Evolutionary conservation across 164 flowering plant genomes (phyloP).

Genomic region (Tetracentron sinense): DNA sequence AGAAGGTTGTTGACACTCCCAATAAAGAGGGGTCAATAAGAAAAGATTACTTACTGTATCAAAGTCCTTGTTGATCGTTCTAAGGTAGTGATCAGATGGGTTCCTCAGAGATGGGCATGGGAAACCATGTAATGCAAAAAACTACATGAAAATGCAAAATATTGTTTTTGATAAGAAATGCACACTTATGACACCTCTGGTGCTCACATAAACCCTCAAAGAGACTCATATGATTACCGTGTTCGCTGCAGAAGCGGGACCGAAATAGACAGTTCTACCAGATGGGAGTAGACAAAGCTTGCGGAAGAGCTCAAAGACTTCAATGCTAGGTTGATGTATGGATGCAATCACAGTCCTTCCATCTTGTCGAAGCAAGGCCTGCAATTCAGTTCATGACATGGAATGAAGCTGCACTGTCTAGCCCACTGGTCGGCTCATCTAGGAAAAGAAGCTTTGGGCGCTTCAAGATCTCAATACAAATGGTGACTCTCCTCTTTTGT

Average conservation of each 20-base stretch:
- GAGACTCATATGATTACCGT: conserved; percentile 27
- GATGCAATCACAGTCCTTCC: conserved; percentile 53
- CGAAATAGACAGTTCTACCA: conserved; percentile 64
- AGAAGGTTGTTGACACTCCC: no score
- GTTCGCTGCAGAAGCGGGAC: conserved; percentile 36
- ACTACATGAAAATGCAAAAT: conserved; percentile 27
- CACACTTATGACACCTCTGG: no score
- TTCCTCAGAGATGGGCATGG: conserved; percentile 66
- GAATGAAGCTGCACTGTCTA: conserved; percentile 68
- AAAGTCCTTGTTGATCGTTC: conserved; percentile 69
- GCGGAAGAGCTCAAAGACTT: conserved; percentile 57
- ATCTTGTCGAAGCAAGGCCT: conserved; percentile 25
- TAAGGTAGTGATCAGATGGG: conserved; percentile 79
- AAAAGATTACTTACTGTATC: conserved; percentile 36
- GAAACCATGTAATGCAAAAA: conserved; percentile 60
- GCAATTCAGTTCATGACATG: conserved; percentile 41
- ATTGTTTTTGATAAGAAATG: no score
- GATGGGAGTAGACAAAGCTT: conserved; percentile 55
- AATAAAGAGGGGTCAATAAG: no score
- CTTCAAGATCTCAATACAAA: conserved; percentile 49
- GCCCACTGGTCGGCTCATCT: conserved; percentile 72
- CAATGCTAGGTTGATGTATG: conserved; percentile 72
- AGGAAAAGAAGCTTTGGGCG: conserved; percentile 55
- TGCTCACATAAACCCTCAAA: no score
- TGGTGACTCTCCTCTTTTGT: conserved; percentile 59